Evolutionary conservation across 306 rosid genomes (phyloP).

Genomic region (Casuarina equisetifolia): DNA sequence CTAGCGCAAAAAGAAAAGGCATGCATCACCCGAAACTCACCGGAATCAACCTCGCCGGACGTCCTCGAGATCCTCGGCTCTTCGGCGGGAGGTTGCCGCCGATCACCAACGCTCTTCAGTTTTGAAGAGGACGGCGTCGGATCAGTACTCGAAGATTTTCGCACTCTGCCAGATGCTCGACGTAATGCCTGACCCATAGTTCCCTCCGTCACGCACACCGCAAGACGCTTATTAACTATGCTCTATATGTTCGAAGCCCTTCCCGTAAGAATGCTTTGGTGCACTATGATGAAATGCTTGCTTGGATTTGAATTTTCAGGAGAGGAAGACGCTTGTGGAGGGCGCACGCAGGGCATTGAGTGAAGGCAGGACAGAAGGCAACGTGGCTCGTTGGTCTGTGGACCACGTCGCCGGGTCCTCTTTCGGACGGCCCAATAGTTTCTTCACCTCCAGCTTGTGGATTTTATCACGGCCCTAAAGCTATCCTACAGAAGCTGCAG

Average conservation of each 20-base stretch:
- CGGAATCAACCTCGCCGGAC: slow-evolving; percentile 38
- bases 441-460: too few relatives aligned
- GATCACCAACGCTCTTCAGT: slow-evolving; percentile 44
- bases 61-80: slow-evolving; percentile 40
- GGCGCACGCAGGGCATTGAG: not conserved
- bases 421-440: not conserved
- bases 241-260: not conserved
- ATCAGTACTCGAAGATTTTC: slow-evolving; percentile 45
- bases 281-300: not conserved
- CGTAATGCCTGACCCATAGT: slow-evolving; percentile 98
- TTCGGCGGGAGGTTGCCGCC: slow-evolving; percentile 45
- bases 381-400: not conserved
- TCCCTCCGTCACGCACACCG: not conserved
- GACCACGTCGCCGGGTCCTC: not conserved
- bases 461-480: too few relatives aligned
- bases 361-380: not conserved
- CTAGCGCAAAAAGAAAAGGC: not conserved
- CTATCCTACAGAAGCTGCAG: too few relatives aligned
- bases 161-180: slow-evolving; percentile 82
- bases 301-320: not conserved
- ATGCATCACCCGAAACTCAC: slow-evolving; percentile 28
- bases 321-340: not conserved
- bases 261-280: not conserved
- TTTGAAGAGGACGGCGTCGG: slow-evolving; percentile 45
- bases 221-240: slow-evolving; percentile 8